These are phyloP conservation scores for Penicilliopsis zonata DNA, from an alignment of 495 filamentous ascomycete genomes.

Conservation along the genomic window DNA sequence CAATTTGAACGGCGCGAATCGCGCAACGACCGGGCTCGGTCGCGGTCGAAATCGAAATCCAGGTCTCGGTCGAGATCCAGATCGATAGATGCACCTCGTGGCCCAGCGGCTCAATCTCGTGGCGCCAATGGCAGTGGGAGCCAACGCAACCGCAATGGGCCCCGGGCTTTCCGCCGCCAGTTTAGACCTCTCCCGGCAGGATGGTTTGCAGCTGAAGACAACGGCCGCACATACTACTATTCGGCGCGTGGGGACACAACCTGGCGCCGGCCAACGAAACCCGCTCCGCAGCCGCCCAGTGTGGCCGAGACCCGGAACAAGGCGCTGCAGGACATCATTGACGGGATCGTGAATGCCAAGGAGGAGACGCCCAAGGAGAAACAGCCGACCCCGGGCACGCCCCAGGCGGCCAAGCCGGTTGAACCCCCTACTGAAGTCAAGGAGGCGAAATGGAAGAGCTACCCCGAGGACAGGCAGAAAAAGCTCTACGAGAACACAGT, in stretches of 20 bases:
- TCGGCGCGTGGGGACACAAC: constrained; percentile 59
- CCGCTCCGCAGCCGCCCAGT: constrained; percentile 49
- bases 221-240: constrained; percentile 73
- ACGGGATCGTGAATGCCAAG: constrained; percentile 62
- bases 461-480: constrained; percentile 75
- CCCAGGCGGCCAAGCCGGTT: constrained; percentile 35
- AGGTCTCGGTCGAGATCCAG: constrained; percentile 41
- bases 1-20: constrained; percentile 59
- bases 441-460: constrained; percentile 75
- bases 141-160: constrained; percentile 53
- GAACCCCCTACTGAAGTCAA: constrained; percentile 49
- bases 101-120: constrained; percentile 41
- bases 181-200: constrained; percentile 57
- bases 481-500: constrained; percentile 89
- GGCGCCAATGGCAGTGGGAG: constrained; percentile 47
- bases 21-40: constrained; percentile 46
- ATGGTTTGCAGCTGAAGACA: constrained; percentile 64
- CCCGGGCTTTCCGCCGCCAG: constrained; percentile 42
- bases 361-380: constrained; percentile 55
- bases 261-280: constrained; percentile 62
- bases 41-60: no score
- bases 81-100: constrained; percentile 39
- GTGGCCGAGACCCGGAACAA: constrained; percentile 56
- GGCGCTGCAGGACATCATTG: constrained; percentile 72
- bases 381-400: constrained; percentile 34